Evolutionary conservation across 164 flowering plant genomes (phyloP).

Genomic region (Magnolia changhungtana): DNA sequence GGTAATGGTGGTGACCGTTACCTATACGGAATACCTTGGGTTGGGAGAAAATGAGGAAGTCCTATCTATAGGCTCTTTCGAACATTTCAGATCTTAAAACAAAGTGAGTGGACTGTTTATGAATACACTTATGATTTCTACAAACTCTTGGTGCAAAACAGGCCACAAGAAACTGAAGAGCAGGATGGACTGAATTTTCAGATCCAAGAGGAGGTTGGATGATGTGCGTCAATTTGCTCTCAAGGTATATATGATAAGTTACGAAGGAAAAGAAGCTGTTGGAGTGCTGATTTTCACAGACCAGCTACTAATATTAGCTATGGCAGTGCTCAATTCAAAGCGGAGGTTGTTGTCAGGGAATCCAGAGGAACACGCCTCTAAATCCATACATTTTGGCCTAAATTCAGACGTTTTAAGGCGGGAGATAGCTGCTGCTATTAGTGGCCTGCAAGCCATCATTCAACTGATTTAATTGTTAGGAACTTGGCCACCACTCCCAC

Average conservation of each 20-base stretch:
- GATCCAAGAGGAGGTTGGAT: not conserved
- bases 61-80: not conserved
- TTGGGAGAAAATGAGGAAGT: not conserved
- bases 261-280: not conserved
- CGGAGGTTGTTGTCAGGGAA: not conserved
- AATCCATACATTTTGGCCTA: not conserved
- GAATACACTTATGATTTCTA: not conserved
- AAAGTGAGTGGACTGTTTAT: not conserved
- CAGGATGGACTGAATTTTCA: not conserved
- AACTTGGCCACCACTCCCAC: too few species aligned
- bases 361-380: not conserved
- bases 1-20: too few species aligned
- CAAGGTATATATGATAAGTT: not conserved
- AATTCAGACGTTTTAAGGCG: too few species aligned
- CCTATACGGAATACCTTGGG: too few species aligned
- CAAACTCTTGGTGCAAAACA: not conserved
- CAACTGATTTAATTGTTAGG: too few species aligned
- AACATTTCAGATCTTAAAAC: not conserved
- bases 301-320: not conserved
- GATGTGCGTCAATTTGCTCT: not conserved
- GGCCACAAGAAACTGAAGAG: slow-evolving; percentile 4
- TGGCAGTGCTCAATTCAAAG: not conserved
- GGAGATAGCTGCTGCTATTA: too few species aligned
- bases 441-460: too few species aligned
- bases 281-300: not conserved